Evolutionary conservation across 192 early-diverging fungal species (phyloP).

Genomic region (Paraglomus occultum): DNA sequence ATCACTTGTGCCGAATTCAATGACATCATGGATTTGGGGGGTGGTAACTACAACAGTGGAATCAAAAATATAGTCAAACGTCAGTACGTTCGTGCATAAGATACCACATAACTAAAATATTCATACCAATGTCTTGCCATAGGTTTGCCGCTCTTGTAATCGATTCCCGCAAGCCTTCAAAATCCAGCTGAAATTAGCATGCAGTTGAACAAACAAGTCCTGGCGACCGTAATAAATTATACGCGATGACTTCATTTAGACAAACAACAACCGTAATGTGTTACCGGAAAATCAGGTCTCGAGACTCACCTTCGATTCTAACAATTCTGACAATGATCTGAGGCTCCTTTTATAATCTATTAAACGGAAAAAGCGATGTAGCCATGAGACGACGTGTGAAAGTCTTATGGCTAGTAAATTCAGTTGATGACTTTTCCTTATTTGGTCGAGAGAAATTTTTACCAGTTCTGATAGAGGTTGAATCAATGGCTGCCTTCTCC

Average conservation of each 20-base stretch:
- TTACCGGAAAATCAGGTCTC: background rate
- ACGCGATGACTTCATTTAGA: background rate
- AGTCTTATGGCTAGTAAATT: too few species aligned
- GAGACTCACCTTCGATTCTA: slow-evolving; percentile 45
- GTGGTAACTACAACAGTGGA: background rate
- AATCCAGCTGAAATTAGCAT: slow-evolving; percentile 59
- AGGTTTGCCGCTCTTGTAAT: slow-evolving; percentile 47
- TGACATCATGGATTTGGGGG: slow-evolving; percentile 7
- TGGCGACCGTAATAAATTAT: slow-evolving; percentile 37
- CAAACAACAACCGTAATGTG: slow-evolving; percentile 7
- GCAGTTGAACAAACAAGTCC: slow-evolving; percentile 62
- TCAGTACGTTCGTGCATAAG: background rate
- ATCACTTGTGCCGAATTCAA: background rate
- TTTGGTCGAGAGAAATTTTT: too few species aligned
- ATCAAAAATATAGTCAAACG: slow-evolving; percentile 7
- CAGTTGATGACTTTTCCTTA: too few species aligned
- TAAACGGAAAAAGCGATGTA: too few species aligned
- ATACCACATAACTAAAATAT: background rate
- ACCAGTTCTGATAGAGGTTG: too few species aligned
- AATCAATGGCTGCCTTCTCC: slow-evolving; percentile 40
- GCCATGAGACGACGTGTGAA: too few species aligned
- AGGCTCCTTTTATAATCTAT: slow-evolving; percentile 10
- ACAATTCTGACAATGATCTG: slow-evolving; percentile 47
- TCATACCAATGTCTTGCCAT: slow-evolving; percentile 50
- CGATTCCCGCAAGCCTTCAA: slow-evolving; percentile 54